A percentile compares a stretch with the other conserved stretches of the same genome.
Evolutionary conservation across 208 protist genomes (phyloP).

Genomic region (Kentomonas sorsogonicus): DNA sequence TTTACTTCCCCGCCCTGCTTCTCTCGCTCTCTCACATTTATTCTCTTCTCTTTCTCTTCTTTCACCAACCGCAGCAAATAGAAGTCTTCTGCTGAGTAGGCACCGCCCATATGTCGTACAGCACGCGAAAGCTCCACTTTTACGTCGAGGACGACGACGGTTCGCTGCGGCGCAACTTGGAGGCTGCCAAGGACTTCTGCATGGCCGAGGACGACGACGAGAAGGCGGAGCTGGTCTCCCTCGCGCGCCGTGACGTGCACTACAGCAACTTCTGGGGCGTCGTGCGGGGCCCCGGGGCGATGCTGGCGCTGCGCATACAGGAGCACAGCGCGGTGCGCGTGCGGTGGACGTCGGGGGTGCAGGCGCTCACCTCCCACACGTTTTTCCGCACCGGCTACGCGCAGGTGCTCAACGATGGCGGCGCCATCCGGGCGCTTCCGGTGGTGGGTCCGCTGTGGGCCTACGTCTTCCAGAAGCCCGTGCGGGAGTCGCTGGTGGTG

Average conservation of each 20-base stretch:
- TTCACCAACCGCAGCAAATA: not conserved
- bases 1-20: too few relatives aligned
- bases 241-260: constrained; percentile 41
- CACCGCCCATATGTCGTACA: constrained; percentile 61
- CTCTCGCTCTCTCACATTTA: not conserved
- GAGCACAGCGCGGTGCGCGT: constrained; percentile 53
- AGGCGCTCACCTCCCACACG: constrained; percentile 54
- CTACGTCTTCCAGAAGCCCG: constrained; percentile 46
- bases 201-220: constrained; percentile 74
- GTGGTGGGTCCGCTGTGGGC: constrained; percentile 53
- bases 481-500: constrained; percentile 71
- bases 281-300: constrained; percentile 46
- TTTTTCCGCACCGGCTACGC: constrained; percentile 69
- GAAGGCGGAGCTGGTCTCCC: constrained; percentile 35
- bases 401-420: constrained; percentile 49
- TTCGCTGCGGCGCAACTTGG: constrained; percentile 36
- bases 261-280: constrained; percentile 81
- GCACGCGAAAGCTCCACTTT: constrained; percentile 58
- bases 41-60: constrained; percentile 8
- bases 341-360: constrained; percentile 47
- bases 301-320: constrained; percentile 35
- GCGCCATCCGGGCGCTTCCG: constrained; percentile 26
- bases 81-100: not conserved
- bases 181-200: constrained; percentile 49
- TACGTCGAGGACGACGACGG: constrained; percentile 74